Evolutionary conservation across 2,329 filamentous ascomycete species (phyloP).

Genomic region (Epicoccum sorghinum): DNA sequence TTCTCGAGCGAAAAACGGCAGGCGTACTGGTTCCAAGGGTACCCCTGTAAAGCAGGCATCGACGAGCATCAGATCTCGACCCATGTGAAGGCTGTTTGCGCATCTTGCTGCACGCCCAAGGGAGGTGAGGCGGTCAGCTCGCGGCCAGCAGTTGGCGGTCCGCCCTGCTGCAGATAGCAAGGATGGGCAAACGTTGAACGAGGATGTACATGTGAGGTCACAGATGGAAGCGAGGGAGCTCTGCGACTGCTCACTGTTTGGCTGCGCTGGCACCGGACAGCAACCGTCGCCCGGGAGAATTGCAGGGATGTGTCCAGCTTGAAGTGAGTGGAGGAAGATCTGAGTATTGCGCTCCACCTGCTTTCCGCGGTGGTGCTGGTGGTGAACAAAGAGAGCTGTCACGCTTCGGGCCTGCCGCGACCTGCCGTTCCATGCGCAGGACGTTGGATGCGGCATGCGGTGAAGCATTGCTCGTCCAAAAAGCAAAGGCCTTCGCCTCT

Average conservation of each 20-base stretch:
- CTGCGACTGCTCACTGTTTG: slow-evolving; percentile 6
- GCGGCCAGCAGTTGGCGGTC: slow-evolving; percentile 24
- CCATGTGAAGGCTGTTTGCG: slow-evolving; percentile 25
- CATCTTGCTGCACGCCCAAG: slow-evolving; percentile 22
- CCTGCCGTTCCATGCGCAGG: slow-evolving; percentile 20
- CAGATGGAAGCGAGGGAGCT: slow-evolving; percentile 14
- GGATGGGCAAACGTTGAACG: slow-evolving; percentile 17
- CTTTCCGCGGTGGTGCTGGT: slow-evolving; percentile 1
- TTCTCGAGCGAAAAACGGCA: neutral
- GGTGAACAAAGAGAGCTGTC: slow-evolving; percentile 2
- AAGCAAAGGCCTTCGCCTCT: neutral
- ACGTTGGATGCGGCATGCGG: slow-evolving; percentile 24
- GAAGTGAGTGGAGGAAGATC: slow-evolving; percentile 10
- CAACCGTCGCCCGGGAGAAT: slow-evolving; percentile 14
- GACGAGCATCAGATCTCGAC: slow-evolving; percentile 42
- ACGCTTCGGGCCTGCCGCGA: slow-evolving; percentile 9
- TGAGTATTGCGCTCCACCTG: slow-evolving; percentile 13
- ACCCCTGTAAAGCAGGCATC: slow-evolving; percentile 31
- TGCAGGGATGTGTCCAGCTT: slow-evolving; percentile 14
- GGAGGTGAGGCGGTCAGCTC: slow-evolving; percentile 40
- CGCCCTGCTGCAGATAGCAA: slow-evolving; percentile 23
- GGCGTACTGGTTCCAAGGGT: slow-evolving; percentile 32
- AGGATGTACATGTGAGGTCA: slow-evolving; percentile 26
- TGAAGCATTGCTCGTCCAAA: slow-evolving; percentile 17
- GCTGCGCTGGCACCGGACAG: slow-evolving; percentile 4